A percentile compares a stretch with the other conserved stretches of the same genome.
Evolutionary conservation across 495 filamentous ascomycete genomes (phyloP).

Genomic region (Bombardia bombarda): DNA sequence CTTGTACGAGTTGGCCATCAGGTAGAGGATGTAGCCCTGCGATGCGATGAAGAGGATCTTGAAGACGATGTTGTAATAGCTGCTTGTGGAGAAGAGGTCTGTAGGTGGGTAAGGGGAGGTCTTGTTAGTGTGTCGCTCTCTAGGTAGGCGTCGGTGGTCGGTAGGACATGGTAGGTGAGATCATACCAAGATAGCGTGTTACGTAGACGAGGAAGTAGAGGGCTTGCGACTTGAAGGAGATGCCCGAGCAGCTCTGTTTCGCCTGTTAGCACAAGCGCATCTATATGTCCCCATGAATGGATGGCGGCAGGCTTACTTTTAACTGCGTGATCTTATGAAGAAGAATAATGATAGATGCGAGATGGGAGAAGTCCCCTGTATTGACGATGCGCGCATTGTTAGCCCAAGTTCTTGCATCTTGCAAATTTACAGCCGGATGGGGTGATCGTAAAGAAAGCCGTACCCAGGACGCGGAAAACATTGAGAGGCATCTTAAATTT

Average conservation of each 20-base stretch:
- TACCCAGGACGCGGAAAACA: constrained; percentile 81
- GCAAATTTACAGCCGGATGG: no score
- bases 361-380: constrained; percentile 86
- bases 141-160: no score
- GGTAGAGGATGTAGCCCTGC: constrained; percentile 88
- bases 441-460: constrained; percentile 22
- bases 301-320: constrained; percentile 49
- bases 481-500: constrained; percentile 54
- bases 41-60: constrained; percentile 90
- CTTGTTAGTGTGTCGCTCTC: neutral
- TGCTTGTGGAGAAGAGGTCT: constrained; percentile 87
- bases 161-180: neutral
- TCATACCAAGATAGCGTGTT: constrained; percentile 77
- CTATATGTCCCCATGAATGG: neutral
- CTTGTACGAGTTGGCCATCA: constrained; percentile 93
- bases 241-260: constrained; percentile 84
- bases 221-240: constrained; percentile 96
- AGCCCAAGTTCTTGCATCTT: no score
- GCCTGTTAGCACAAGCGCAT: constrained; percentile 10
- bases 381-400: neutral
- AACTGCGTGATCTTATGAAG: constrained; percentile 91
- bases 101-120: constrained; percentile 1
- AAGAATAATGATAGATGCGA: constrained; percentile 88
- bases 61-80: constrained; percentile 84
- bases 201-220: constrained; percentile 90